Conservation (phyloP, 441 rosid species). For the Cnidoscolus chayamansa region DNA sequence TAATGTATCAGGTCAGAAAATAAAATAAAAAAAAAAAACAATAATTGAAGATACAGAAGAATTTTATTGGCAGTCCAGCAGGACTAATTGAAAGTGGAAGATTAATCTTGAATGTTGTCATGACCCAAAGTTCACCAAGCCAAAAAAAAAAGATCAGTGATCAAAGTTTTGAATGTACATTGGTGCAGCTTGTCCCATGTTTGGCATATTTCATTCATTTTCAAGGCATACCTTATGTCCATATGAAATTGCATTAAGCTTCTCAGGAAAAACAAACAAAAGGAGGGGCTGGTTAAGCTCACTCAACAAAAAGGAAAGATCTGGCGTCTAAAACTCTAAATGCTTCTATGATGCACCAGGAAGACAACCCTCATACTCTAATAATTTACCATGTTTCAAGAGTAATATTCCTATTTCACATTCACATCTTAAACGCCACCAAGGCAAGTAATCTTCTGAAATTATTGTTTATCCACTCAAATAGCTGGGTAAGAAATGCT, state of each 20-base stretch:
- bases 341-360: neutral
- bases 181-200: neutral
- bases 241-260: neutral
- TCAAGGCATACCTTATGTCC: neutral
- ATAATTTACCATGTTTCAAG: neutral
- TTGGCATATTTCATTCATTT: neutral
- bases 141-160: neutral
- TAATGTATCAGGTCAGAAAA: too few species aligned
- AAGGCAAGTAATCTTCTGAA: neutral
- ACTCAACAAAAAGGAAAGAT: neutral
- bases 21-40: neutral
- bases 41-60: neutral
- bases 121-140: neutral
- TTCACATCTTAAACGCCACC: neutral
- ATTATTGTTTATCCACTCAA: neutral
- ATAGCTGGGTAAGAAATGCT: neutral
- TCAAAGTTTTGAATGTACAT: neutral
- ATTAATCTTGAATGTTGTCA: neutral
- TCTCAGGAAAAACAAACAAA: neutral
- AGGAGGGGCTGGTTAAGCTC: neutral
- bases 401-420: neutral
- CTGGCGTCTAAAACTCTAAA: neutral
- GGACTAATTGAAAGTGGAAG: neutral
- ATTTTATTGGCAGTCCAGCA: neutral
- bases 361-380: neutral